phyloP scores from a whole-genome alignment of 352 stramenopile species.

The Phytophthora quininea region DNA sequence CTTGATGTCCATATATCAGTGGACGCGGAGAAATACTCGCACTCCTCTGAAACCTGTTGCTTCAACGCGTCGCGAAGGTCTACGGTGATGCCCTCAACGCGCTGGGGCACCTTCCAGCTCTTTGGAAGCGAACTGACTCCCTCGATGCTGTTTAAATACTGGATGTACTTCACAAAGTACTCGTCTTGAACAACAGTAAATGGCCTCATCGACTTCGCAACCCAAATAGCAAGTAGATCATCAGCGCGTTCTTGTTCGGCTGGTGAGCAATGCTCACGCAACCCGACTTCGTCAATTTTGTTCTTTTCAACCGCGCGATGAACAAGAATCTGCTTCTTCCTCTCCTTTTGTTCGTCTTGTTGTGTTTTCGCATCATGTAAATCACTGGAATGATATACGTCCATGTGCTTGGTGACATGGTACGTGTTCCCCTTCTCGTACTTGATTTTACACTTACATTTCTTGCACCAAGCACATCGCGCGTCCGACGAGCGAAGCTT shows the following conservation, averaged over 20 bases:
- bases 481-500: neutral
- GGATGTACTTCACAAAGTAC: neutral
- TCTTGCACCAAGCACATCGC: neutral
- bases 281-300: neutral
- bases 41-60: neutral
- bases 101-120: neutral
- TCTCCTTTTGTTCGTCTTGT: neutral
- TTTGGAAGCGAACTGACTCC: neutral
- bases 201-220: neutral
- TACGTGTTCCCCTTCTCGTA: neutral
- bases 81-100: neutral
- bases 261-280: neutral
- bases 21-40: neutral
- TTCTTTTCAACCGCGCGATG: neutral
- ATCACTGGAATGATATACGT: neutral
- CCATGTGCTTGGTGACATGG: neutral
- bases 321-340: neutral
- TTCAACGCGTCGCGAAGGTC: neutral
- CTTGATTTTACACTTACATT: neutral
- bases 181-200: slow-evolving; percentile 6
- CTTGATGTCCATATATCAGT: neutral
- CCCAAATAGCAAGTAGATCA: neutral
- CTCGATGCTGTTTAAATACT: neutral
- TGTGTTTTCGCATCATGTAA: neutral
- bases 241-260: neutral